Base-by-base conservation (phyloP, 2,329 filamentous ascomycete genomes). In the Diaporthe vaccinii region DNA sequence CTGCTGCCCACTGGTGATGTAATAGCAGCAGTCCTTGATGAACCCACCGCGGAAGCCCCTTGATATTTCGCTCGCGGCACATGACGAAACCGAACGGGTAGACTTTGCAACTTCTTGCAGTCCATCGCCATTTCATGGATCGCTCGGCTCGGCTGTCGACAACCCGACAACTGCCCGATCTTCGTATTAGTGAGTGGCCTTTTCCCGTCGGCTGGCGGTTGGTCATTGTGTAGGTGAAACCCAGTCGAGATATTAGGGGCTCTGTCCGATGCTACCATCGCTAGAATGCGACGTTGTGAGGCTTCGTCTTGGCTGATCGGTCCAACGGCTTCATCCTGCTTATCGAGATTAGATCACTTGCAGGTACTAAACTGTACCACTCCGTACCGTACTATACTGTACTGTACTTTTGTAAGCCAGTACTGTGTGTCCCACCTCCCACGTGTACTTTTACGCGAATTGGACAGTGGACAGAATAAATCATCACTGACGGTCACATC, bases 171-270 rank as follows among this genome's bases (percentile, higher is more conserved):
- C 51, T 44, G 61, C 20, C 25, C 39, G 41, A 15, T 28, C 61
- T 36, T 59, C 51, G 31, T 46, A 36, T 31, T 36, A n/a, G 39
- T 28, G 25, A 55, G 49, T 70, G 49, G 53, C 41, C 49, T 41
- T 57, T 46, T 61, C 55, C 55, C 69, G 69, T 61, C 57, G 39
- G 41, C 55, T 36, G 31, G 36, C 46, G 31, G 57, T 39, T 34
- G 28, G 34, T 39, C 31, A 31, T 10, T 22, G 34, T 61, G 58
- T 53, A 59, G 68, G 46, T 75, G 74, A 75, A 75, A 75, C 74
- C 61, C 59, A 59, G 34, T 75, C 74, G 74, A 75, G 70, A 75
- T 75, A 46, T 25, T 68, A 75, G 61, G 74, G 44, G 34, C 31
- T 46, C 4, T 46, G 58, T 22, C 44, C 59, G 44, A 72, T 41